Evolutionary conservation across 2,329 filamentous ascomycete species (phyloP).

Genomic region (Hymenoscyphus infarciens): DNA sequence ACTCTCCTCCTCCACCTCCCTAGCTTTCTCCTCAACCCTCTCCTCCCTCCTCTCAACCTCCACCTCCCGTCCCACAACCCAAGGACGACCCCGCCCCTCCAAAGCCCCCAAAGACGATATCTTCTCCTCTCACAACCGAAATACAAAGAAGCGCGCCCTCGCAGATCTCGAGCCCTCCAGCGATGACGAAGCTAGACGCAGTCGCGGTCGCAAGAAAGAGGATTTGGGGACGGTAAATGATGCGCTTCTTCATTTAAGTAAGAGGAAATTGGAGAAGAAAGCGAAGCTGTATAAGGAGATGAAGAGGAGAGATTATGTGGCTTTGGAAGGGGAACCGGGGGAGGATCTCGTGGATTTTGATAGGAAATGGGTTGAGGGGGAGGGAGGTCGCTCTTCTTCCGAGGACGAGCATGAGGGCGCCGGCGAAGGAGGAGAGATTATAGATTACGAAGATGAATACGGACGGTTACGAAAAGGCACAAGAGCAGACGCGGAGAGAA

Average conservation of each 20-base stretch:
- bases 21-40: slow-evolving; percentile 86
- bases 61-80: slow-evolving; percentile 38
- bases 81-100: slow-evolving; percentile 50
- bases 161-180: slow-evolving; percentile 48
- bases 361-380: slow-evolving; percentile 81
- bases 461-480: slow-evolving; percentile 77
- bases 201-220: slow-evolving; percentile 50
- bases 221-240: slow-evolving; percentile 61
- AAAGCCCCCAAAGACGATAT: slow-evolving; percentile 61
- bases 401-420: slow-evolving; percentile 59
- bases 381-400: slow-evolving; percentile 44
- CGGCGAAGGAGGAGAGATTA: slow-evolving; percentile 51
- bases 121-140: slow-evolving; percentile 63
- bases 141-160: slow-evolving; percentile 58
- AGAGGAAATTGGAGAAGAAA: slow-evolving; percentile 85
- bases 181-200: slow-evolving; percentile 43
- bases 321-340: slow-evolving; percentile 46
- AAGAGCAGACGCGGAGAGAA: slow-evolving; percentile 60
- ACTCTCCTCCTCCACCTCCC: slow-evolving; percentile 66
- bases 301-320: slow-evolving; percentile 79
- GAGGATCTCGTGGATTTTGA: slow-evolving; percentile 88
- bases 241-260: slow-evolving; percentile 57
- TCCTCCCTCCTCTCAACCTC: slow-evolving; percentile 69
- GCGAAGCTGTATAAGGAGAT: slow-evolving; percentile 82
- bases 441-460: slow-evolving; percentile 91